Percentiles rank a stretch among this genome's conserved stretches.
These are phyloP conservation scores for Populus davidiana DNA, from an alignment of 345 rosid genomes.

Conservation along the genomic window DNA sequence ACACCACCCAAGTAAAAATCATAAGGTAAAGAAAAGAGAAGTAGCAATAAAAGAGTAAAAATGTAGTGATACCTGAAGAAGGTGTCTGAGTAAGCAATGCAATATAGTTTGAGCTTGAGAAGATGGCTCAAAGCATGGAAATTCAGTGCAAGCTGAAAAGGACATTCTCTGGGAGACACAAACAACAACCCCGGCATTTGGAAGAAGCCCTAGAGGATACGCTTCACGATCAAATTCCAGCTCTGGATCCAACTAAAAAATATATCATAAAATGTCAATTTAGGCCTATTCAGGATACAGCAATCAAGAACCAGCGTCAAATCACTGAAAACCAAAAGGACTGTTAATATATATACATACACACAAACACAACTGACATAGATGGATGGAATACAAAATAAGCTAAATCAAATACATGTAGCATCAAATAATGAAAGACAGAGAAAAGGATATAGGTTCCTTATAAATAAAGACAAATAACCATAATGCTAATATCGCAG, in stretches of 20 bases:
- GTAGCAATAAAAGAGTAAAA: constrained; percentile 3
- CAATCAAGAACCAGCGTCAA: constrained; percentile 11
- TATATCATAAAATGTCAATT: constrained; percentile 10
- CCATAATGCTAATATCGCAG: not conserved
- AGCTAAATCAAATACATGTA: constrained; percentile 13
- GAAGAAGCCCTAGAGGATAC: constrained; percentile 93
- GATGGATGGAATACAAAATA: not conserved
- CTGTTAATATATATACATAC: not conserved
- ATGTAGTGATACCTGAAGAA: constrained; percentile 77
- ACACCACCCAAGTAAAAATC: not conserved
- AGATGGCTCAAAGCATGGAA: constrained; percentile 96
- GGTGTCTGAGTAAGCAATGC: constrained; percentile 95
- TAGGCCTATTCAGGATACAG: constrained; percentile 11
- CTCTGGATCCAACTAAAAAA: constrained; percentile 88
- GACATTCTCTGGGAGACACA: constrained; percentile 97
- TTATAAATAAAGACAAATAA: not conserved
- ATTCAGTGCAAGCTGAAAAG: constrained; percentile 94
- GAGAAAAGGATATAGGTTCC: not conserved
- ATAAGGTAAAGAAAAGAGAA: not conserved
- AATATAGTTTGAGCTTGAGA: constrained; percentile 97
- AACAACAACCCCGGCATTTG: constrained; percentile 92
- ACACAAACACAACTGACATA: not conserved
- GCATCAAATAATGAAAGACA: not conserved
- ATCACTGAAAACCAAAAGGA: not conserved
- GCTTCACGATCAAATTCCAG: constrained; percentile 97